These are phyloP conservation scores for Boletus reticulatus DNA, from an alignment of 768 basidiomycete genomes.

Conservation along the genomic window DNA sequence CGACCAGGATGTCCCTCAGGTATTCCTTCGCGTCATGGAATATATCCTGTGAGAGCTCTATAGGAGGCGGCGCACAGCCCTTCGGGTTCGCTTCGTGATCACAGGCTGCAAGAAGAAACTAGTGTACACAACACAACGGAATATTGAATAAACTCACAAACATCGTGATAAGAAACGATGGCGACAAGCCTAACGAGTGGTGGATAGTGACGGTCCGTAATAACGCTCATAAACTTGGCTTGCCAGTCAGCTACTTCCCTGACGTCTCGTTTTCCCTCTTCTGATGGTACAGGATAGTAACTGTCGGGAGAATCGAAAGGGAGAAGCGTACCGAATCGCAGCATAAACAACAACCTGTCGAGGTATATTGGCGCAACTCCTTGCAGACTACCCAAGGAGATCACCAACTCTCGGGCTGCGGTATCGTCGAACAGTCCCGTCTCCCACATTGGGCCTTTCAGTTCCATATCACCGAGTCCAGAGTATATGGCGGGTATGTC, in stretches of 20 bases:
- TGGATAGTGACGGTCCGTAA: slow-evolving; percentile 6
- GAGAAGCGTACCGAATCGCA: slow-evolving; percentile 18
- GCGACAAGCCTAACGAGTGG: slow-evolving; percentile 20
- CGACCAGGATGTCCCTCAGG: slow-evolving; percentile 4
- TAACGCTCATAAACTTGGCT: slow-evolving; percentile 8
- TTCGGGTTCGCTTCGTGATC: background rate
- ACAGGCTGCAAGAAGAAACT: background rate
- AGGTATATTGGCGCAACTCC: slow-evolving; percentile 7
- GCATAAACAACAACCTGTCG: slow-evolving; percentile 13
- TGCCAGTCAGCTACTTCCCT: slow-evolving; percentile 14
- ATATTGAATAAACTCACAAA: slow-evolving; percentile 6
- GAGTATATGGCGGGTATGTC: slow-evolving; percentile 12
- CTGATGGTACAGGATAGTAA: background rate
- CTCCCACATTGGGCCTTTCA: slow-evolving; percentile 19
- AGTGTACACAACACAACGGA: background rate
- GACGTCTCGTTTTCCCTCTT: slow-evolving; percentile 20
- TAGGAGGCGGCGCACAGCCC: background rate
- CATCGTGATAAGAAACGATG: slow-evolving; percentile 22
- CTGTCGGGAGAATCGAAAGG: background rate
- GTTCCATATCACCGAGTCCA: background rate
- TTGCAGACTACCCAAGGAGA: slow-evolving; percentile 6
- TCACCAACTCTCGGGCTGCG: slow-evolving; percentile 11
- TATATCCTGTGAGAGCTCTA: background rate
- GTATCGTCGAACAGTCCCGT: slow-evolving; percentile 19
- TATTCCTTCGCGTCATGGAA: slow-evolving; percentile 13